phyloP scores from a whole-genome alignment of 2,329 filamentous ascomycete genomes.

The Neofusicoccum kwambonambiense region DNA sequence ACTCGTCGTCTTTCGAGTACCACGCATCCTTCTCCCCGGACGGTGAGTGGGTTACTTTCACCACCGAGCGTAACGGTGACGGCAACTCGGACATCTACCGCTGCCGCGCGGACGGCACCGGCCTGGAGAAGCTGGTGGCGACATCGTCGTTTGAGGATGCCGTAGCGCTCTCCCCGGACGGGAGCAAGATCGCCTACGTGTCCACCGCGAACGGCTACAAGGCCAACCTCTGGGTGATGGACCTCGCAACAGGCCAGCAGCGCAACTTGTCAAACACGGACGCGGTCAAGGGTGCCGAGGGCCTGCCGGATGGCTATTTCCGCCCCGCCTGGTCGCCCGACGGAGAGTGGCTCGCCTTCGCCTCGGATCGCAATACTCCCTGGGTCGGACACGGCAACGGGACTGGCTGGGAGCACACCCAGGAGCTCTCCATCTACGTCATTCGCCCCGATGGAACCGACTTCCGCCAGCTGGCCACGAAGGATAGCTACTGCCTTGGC shows the following conservation, averaged over 20 bases:
- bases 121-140: slow-evolving; percentile 33
- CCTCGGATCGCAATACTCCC: slow-evolving; percentile 43
- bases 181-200: slow-evolving; percentile 40
- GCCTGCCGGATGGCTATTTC: slow-evolving; percentile 38
- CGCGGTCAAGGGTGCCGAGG: slow-evolving; percentile 23
- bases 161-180: slow-evolving; percentile 39
- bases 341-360: slow-evolving; percentile 43
- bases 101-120: slow-evolving; percentile 36
- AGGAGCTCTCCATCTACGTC: slow-evolving; percentile 42
- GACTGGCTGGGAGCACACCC: slow-evolving; percentile 44
- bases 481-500: slow-evolving; percentile 38
- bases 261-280: slow-evolving; percentile 40
- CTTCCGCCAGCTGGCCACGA: slow-evolving; percentile 36
- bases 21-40: slow-evolving; percentile 42
- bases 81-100: slow-evolving; percentile 45
- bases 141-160: slow-evolving; percentile 41
- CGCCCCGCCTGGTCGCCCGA: slow-evolving; percentile 43
- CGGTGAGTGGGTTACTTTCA: slow-evolving; percentile 43
- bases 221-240: slow-evolving; percentile 43
- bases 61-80: slow-evolving; percentile 40
- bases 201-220: slow-evolving; percentile 38
- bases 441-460: slow-evolving; percentile 39
- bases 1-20: slow-evolving; percentile 36
- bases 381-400: slow-evolving; percentile 45
- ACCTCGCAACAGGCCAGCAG: slow-evolving; percentile 33